Evolutionary conservation across 495 filamentous ascomycete genomes (phyloP).

Genomic region (Aspergillus egyptiacus): DNA sequence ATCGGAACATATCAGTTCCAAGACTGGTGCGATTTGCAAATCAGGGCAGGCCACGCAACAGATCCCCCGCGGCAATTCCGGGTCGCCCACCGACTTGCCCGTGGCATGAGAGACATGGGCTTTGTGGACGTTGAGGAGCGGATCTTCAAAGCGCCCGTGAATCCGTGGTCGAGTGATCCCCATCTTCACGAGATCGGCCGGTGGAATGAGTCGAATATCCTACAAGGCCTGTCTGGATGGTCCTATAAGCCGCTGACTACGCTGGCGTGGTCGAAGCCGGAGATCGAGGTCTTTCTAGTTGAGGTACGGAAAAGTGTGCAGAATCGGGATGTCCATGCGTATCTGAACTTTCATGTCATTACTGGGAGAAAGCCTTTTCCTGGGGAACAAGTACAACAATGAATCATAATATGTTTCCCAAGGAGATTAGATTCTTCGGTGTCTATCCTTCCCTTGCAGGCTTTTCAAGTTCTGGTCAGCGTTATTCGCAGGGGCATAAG

Average conservation of each 20-base stretch:
- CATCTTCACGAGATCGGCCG: slow-evolving; percentile 44
- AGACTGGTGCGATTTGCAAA: slow-evolving; percentile 48
- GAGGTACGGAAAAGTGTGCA: slow-evolving; percentile 51
- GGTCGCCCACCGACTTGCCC: slow-evolving; percentile 46
- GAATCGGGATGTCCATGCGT: slow-evolving; percentile 50
- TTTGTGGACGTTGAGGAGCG: slow-evolving; percentile 58
- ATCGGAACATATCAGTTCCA: slow-evolving; percentile 39
- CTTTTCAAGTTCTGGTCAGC: too few relatives aligned
- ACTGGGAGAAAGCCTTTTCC: slow-evolving; percentile 47
- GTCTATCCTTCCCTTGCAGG: too few relatives aligned
- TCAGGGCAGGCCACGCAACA: slow-evolving; percentile 40
- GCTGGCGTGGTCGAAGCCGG: slow-evolving; percentile 43
- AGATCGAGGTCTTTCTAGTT: slow-evolving; percentile 55
- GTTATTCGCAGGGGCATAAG: too few relatives aligned
- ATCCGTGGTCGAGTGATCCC: slow-evolving; percentile 54
- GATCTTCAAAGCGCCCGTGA: slow-evolving; percentile 51
- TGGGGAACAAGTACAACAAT: slow-evolving; percentile 15
- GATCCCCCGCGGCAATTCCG: slow-evolving; percentile 47
- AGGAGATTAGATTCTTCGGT: background rate
- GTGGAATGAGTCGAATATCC: slow-evolving; percentile 38
- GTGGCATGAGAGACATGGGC: slow-evolving; percentile 54
- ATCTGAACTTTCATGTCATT: slow-evolving; percentile 48
- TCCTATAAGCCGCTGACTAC: slow-evolving; percentile 40
- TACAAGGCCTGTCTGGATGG: slow-evolving; percentile 41
- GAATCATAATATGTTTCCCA: background rate